A percentile compares a stretch with the other conserved stretches of the same genome.
Evolutionary conservation across 163 green algal species (phyloP).

Genomic region (Chlorella variabilis): DNA sequence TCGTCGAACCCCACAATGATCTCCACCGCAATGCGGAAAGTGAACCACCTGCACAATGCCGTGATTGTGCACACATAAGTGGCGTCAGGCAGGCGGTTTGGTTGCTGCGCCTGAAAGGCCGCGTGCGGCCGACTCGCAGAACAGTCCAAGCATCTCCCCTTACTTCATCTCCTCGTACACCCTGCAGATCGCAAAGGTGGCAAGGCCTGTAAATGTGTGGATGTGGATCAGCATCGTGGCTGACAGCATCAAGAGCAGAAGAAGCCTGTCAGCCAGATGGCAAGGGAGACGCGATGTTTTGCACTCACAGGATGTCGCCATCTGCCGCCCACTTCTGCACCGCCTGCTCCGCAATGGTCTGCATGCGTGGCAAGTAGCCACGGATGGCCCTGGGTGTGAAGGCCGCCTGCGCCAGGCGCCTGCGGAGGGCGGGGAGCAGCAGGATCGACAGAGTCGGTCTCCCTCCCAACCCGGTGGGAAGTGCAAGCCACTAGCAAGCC

Average conservation of each 20-base stretch:
- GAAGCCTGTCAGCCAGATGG: too few relatives aligned
- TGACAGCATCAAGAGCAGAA: too few relatives aligned
- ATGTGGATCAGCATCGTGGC: too few relatives aligned
- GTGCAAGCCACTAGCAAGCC: too few relatives aligned
- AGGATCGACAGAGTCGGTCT: neutral
- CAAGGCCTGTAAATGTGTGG: too few relatives aligned
- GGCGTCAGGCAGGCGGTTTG: neutral
- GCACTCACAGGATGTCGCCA: slow-evolving; percentile 12
- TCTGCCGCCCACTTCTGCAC: neutral
- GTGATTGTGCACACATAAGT: too few relatives aligned
- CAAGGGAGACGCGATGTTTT: too few relatives aligned
- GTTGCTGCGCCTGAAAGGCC: too few relatives aligned
- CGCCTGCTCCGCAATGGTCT: neutral
- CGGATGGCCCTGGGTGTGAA: slow-evolving; percentile 37
- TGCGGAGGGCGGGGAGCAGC: neutral
- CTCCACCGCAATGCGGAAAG: slow-evolving; percentile 22
- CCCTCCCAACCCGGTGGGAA: neutral
- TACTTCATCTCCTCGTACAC: too few relatives aligned
- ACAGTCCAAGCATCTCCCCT: too few relatives aligned
- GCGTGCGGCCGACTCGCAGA: too few relatives aligned
- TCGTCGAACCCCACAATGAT: slow-evolving; percentile 26
- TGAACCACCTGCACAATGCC: slow-evolving; percentile 4
- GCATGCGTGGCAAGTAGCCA: slow-evolving; percentile 24
- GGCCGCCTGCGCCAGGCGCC: slow-evolving; percentile 21
- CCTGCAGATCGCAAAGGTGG: too few relatives aligned